A percentile compares a stretch with the other conserved stretches of the same genome.
Evolutionary conservation across 2,329 filamentous ascomycete species (phyloP).

Genomic region (Cytospora piceicola): DNA sequence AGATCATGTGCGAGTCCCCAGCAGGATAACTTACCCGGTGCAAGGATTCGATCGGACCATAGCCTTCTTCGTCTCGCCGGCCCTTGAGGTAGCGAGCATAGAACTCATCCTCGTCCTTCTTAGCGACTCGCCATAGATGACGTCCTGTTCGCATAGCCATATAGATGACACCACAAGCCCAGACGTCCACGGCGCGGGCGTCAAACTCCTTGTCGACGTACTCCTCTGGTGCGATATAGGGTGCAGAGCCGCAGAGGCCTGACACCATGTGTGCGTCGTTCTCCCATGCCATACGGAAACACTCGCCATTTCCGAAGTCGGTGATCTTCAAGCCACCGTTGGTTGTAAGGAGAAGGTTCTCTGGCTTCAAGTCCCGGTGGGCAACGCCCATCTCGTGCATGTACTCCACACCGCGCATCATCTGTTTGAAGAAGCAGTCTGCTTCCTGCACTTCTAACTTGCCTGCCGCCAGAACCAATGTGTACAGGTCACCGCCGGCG

Average conservation of each 20-base stretch:
- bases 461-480: conserved; percentile 84
- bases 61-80: conserved; percentile 90
- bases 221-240: conserved; percentile 97
- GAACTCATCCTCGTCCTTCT: conserved; percentile 96
- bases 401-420: conserved; percentile 98
- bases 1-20: not conserved
- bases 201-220: conserved; percentile 96
- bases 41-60: conserved; percentile 92
- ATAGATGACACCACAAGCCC: conserved; percentile 98
- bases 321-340: conserved; percentile 95
- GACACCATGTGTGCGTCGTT: conserved; percentile 98
- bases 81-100: conserved; percentile 94
- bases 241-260: conserved; percentile 92
- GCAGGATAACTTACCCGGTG: conserved; percentile 73
- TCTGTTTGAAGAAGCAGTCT: conserved; percentile 98
- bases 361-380: conserved; percentile 94
- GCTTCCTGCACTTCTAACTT: conserved; percentile 92
- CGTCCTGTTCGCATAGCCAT: conserved; percentile 99
- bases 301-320: conserved; percentile 98
- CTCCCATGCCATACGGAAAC: conserved; percentile 99
- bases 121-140: conserved; percentile 95
- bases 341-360: conserved; percentile 91
- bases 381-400: conserved; percentile 99
- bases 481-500: conserved; percentile 94
- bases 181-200: conserved; percentile 94